Evolutionary conservation across 2,329 filamentous ascomycete genomes (phyloP), one percentile per base, ranked within the genome.

Genomic region (Arthrobotrys iridis): DNA sequence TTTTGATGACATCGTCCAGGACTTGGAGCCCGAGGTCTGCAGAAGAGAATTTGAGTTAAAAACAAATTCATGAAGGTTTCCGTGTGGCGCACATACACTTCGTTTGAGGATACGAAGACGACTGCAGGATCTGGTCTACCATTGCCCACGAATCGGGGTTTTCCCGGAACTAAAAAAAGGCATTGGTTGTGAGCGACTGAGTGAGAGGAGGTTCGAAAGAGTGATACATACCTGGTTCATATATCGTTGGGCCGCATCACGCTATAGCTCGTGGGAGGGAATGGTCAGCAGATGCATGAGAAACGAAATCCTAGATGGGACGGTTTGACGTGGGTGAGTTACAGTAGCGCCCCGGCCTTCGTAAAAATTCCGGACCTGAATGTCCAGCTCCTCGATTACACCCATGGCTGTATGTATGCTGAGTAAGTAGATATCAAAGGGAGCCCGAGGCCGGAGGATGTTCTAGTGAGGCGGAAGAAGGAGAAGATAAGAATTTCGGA

Each of bases 131-230:
- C 85, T 97, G 93, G 82, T 97, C 95, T 80, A 98, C 95, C 82
- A 97, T 88, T 78, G 98, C 88, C 95, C 95, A 99, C 74, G 95
- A 91, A 85, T 99, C 95, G 71, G 94, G 93, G 81, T 98, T 96
- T 85, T 98, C 95, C 84, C 98, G 98, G 87, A 99, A 99, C 92
- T 98, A 35, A 13, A 55, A 30, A 20, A 3, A 37, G n/a, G n/a
- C 22, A 30, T 35, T 41, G 24, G 28, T 4, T 30, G 30, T 50
- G 18, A 50, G 43, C 18, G 40, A 30, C 28, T 26, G 57, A 20
- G 74, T 55, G 52, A 41, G 63, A n/a, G 43, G n/a, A 35, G 67
- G 52, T 18, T 65, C 13, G 3, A 13, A 15, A 18, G 4, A 45
- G 45, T 48, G 35, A n/a, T 28, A 35, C 58, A 43, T 46, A 76